phyloP scores from a whole-genome alignment of 495 filamentous ascomycete species.

The Xylaria bambusicola region DNA sequence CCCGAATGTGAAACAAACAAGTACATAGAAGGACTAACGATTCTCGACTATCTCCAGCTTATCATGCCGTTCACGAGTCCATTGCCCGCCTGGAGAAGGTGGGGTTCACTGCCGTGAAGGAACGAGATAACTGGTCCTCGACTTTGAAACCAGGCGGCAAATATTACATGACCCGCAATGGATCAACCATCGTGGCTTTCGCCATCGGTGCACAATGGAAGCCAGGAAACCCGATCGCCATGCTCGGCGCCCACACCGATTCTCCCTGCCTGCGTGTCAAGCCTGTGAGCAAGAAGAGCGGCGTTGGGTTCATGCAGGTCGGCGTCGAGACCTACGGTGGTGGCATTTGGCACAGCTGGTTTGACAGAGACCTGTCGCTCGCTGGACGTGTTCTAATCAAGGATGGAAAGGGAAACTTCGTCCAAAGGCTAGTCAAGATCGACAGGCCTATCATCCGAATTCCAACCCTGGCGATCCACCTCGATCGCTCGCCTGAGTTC shows the following conservation, averaged over 20 bases:
- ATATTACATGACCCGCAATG: conserved; percentile 95
- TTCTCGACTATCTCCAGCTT: conserved; percentile 59
- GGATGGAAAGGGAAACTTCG: conserved; percentile 69
- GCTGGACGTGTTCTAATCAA: conserved; percentile 87
- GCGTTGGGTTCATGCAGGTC: conserved; percentile 89
- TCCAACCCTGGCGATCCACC: conserved; percentile 89
- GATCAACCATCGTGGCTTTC: conserved; percentile 91
- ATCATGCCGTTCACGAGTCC: conserved; percentile 85
- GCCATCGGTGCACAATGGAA: conserved; percentile 90
- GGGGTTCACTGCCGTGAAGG: conserved; percentile 86
- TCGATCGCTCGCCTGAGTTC: conserved; percentile 82
- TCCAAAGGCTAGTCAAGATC: conserved; percentile 85
- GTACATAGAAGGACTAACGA: conserved; percentile 19
- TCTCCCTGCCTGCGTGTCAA: conserved; percentile 90
- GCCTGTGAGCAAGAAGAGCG: conserved; percentile 82
- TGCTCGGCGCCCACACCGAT: conserved; percentile 97
- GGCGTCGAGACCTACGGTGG: conserved; percentile 97
- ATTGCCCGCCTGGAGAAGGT: conserved; percentile 73
- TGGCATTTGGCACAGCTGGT: conserved; percentile 83
- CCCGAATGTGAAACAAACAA: background rate
- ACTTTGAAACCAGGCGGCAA: conserved; percentile 83
- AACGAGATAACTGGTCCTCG: conserved; percentile 85
- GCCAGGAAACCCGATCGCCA: conserved; percentile 89
- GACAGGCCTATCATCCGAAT: conserved; percentile 89
- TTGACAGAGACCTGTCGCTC: conserved; percentile 90